Evolutionary conservation across 1,284 basidiomycete genomes (phyloP).

Genomic region (Marasmius sp.): DNA sequence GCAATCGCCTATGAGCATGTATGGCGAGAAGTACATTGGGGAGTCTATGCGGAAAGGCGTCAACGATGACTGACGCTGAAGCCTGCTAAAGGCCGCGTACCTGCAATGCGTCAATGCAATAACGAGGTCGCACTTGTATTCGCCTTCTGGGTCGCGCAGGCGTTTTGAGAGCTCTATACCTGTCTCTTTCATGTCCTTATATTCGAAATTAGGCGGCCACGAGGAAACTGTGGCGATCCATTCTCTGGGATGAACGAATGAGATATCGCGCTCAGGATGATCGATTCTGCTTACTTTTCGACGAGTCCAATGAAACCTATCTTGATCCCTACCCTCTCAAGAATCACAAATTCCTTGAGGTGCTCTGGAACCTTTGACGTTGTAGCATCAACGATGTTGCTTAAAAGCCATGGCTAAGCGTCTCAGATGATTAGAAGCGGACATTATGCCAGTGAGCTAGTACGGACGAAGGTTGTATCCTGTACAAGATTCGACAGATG

Average conservation of each 20-base stretch:
- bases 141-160: slow-evolving; percentile 71
- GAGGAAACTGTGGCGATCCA: slow-evolving; percentile 87
- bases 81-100: slow-evolving; percentile 45
- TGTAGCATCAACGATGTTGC: slow-evolving; percentile 69
- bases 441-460: slow-evolving; percentile 21
- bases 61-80: slow-evolving; percentile 15
- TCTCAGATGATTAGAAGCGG: slow-evolving; percentile 11
- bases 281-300: slow-evolving; percentile 56
- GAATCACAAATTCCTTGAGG: slow-evolving; percentile 59
- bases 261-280: slow-evolving; percentile 38
- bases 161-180: slow-evolving; percentile 65
- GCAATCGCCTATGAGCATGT: slow-evolving; percentile 8
- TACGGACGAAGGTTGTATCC: slow-evolving; percentile 68
- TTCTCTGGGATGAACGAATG: slow-evolving; percentile 43
- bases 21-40: slow-evolving; percentile 8
- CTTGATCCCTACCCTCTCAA: slow-evolving; percentile 66
- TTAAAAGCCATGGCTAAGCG: slow-evolving; percentile 69
- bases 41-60: not conserved
- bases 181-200: slow-evolving; percentile 67
- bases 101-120: slow-evolving; percentile 82
- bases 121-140: slow-evolving; percentile 73
- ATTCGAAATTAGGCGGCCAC: slow-evolving; percentile 76
- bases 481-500: slow-evolving; percentile 74
- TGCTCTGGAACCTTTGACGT: slow-evolving; percentile 59
- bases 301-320: slow-evolving; percentile 84